phyloP scores from a whole-genome alignment of 2,329 filamentous ascomycete species.

The Cladosporium sp. region DNA sequence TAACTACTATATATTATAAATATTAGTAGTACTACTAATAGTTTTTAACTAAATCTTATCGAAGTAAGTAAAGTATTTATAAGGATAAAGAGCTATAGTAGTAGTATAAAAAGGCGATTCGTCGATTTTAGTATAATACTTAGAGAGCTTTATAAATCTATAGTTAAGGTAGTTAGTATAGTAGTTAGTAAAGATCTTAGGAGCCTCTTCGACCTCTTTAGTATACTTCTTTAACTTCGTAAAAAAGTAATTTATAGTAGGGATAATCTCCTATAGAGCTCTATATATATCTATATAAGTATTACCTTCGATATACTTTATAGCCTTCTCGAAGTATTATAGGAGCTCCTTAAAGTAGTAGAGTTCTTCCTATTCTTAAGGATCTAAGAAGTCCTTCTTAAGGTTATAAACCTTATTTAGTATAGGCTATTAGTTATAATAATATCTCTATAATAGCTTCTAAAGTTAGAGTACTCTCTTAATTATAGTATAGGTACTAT shows the following conservation, averaged over 20 bases:
- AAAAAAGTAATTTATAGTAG: too few species aligned
- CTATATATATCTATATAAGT: too few species aligned
- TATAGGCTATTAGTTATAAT: not conserved
- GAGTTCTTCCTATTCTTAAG: not conserved
- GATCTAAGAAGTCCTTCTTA: not conserved
- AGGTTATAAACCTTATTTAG: not conserved
- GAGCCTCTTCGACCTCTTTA: not conserved
- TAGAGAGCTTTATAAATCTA: not conserved
- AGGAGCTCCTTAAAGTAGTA: not conserved
- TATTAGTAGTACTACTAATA: not conserved
- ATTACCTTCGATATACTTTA: not conserved
- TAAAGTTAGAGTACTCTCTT: fast-evolving
- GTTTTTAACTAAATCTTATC: not conserved
- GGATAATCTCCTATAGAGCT: too few species aligned
- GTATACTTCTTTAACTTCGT: too few species aligned
- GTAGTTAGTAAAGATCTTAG: not conserved
- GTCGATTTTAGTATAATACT: not conserved
- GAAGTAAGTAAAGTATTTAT: not conserved
- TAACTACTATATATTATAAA: not conserved
- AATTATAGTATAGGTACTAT: not conserved
- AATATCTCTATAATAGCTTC: not conserved
- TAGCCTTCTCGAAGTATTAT: not conserved
- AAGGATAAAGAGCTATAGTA: not conserved
- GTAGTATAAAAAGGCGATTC: not conserved
- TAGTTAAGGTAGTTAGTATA: not conserved